Evolutionary conservation across 1,139 yeast genomes (phyloP), one percentile per base, ranked within the genome.

Genomic region (Saccharomyces uvarum): DNA sequence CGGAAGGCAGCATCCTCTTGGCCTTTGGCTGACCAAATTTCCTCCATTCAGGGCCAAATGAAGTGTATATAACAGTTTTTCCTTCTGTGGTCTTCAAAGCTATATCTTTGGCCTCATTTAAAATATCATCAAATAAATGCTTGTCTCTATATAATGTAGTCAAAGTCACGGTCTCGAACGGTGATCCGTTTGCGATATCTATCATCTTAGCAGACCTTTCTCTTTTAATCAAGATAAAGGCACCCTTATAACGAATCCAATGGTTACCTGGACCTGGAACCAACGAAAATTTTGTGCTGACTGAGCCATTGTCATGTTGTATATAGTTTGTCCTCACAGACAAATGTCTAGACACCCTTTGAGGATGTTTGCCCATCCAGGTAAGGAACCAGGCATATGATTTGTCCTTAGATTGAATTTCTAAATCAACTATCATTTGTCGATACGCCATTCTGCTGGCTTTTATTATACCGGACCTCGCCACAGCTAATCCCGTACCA

Each of bases 221-320:
- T 59, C 99, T 79, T 61, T 85, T 87, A 13, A 93, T 91, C 59
- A 87, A 76, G 82, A 93, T 88, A 71, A 82, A 90, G 0, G 97
- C 96, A 1, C 95, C 95, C 61, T 85, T 81, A 70, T 93, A 93
- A 59, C 81, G 77, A 57, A 93, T 82, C 72, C 93, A 77, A 70
- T 93, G 99, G 65, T 86, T 88, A 2, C 99, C 99, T 0, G 98
- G 97, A 13, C 99, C 99, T 0, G 99, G 99, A n/a, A 93, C 97
- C 54, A 93, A 79, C 49, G 90, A 83, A 69, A 93, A 91, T 56
- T 84, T 88, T 8, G 99, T 90, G 16, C 86, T 78, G 1, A 90
- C 89, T 2, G 96, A 81, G 0, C 99, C 99, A 68, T 91, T 91
- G 63, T 90, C 96, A 71, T 91, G 98, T 69, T 91, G 97, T 38